Conservation (phyloP, 2,329 filamentous ascomycete species). For the Macroventuria anomochaeta region DNA sequence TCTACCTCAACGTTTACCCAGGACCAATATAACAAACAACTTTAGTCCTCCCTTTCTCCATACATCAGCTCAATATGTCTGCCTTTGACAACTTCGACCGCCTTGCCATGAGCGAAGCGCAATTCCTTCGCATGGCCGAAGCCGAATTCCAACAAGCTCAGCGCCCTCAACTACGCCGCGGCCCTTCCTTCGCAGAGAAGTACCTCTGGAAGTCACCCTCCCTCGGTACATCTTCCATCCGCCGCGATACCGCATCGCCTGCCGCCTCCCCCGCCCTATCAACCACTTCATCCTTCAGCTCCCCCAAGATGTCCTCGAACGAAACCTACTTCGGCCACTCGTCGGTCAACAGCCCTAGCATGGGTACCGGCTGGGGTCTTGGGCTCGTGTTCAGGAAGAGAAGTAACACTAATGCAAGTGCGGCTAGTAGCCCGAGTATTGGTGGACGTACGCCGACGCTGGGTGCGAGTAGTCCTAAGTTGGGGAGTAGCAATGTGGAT, state of each 20-base stretch:
- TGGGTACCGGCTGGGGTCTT: slow-evolving; percentile 14
- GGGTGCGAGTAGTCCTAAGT: slow-evolving; percentile 6
- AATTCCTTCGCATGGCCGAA: slow-evolving; percentile 17
- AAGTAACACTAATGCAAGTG: slow-evolving; percentile 10
- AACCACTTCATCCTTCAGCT: slow-evolving; percentile 9
- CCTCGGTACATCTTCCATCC: slow-evolving; percentile 12
- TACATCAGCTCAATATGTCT: slow-evolving; percentile 6
- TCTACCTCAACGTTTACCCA: slow-evolving; percentile 1
- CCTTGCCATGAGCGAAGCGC: slow-evolving; percentile 20
- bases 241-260: slow-evolving; percentile 3
- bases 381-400: slow-evolving; percentile 17
- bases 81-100: slow-evolving; percentile 19
- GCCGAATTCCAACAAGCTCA: slow-evolving; percentile 2
- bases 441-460: slow-evolving; percentile 10
- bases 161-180: slow-evolving; percentile 1
- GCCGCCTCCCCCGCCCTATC: slow-evolving; percentile 7
- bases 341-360: slow-evolving; percentile 10
- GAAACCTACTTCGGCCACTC: slow-evolving; percentile 10
- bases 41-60: not conserved
- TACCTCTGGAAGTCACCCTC: slow-evolving; percentile 15
- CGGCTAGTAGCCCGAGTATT: slow-evolving; percentile 12
- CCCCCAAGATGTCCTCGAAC: slow-evolving; percentile 3
- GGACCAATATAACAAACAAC: not conserved
- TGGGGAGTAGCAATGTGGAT: slow-evolving; percentile 4
- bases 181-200: slow-evolving; percentile 16